Evolutionary conservation across 2,329 filamentous ascomycete species (phyloP).

Genomic region (Pseudocercospora crystallina): DNA sequence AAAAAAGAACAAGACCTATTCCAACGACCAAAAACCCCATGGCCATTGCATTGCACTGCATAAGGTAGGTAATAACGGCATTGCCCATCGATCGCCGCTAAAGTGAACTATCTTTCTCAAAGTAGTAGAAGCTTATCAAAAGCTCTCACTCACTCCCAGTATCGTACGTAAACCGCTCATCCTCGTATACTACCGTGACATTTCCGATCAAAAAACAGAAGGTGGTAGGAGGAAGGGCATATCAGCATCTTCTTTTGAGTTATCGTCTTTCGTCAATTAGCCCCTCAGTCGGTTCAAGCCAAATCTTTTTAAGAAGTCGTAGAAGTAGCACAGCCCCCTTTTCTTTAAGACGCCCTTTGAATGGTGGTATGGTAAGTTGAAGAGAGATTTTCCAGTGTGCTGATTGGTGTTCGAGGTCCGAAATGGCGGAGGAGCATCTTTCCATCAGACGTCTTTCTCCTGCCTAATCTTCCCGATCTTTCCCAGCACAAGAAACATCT

Average conservation of each 20-base stretch:
- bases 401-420: neutral
- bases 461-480: slow-evolving; percentile 9
- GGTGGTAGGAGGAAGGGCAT: neutral
- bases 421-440: neutral
- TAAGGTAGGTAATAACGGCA: slow-evolving; percentile 5
- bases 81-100: neutral
- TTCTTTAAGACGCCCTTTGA: neutral
- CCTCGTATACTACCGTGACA: neutral
- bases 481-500: slow-evolving; percentile 18
- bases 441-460: slow-evolving; percentile 3
- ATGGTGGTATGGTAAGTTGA: neutral
- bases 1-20: neutral
- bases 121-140: slow-evolving; percentile 4
- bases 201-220: neutral
- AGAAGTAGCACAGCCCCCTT: slow-evolving; percentile 4
- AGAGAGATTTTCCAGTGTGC: neutral
- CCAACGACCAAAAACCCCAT: slow-evolving; percentile 3
- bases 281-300: neutral
- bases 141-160: slow-evolving; percentile 1
- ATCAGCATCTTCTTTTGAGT: neutral
- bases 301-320: neutral
- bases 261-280: neutral
- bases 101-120: slow-evolving; percentile 2
- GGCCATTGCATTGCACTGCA: slow-evolving; percentile 9
- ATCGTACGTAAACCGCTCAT: neutral